These are phyloP conservation scores for Penicillium concentricum DNA, from an alignment of 2,329 filamentous ascomycete genomes.

Conservation along the genomic window DNA sequence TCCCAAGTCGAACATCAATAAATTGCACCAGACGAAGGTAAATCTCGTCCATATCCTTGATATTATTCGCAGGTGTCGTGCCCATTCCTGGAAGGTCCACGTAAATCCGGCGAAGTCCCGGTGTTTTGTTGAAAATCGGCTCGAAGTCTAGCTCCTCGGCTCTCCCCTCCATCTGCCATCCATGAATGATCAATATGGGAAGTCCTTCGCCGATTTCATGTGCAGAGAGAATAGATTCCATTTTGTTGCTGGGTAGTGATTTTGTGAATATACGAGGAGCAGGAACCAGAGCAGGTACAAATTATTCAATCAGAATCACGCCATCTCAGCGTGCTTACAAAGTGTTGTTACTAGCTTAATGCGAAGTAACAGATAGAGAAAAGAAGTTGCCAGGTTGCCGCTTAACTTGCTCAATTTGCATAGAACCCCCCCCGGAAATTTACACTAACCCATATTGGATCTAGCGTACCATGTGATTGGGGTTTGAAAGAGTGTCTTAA, in stretches of 20 bases:
- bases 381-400: too few species aligned
- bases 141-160: slow-evolving; percentile 29
- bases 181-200: slow-evolving; percentile 30
- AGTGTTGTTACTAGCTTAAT: background rate
- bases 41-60: slow-evolving; percentile 29
- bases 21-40: slow-evolving; percentile 26
- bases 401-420: too few species aligned
- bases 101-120: slow-evolving; percentile 27
- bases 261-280: background rate
- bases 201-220: slow-evolving; percentile 28
- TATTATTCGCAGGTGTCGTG: slow-evolving; percentile 24
- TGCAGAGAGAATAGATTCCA: slow-evolving; percentile 20
- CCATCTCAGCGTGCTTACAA: background rate
- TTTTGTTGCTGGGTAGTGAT: slow-evolving; percentile 7
- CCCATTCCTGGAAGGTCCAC: slow-evolving; percentile 33
- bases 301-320: background rate
- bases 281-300: background rate
- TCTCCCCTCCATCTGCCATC: slow-evolving; percentile 25
- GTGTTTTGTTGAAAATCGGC: slow-evolving; percentile 26
- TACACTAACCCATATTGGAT: too few species aligned
- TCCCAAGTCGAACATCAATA: slow-evolving; percentile 26
- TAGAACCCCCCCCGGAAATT: too few species aligned
- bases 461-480: too few species aligned
- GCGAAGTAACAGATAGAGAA: too few species aligned
- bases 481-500: too few species aligned